Evolutionary conservation across 768 basidiomycete species (phyloP), one percentile per base, ranked within the genome.

Genomic region (Pleurotus sapidus): DNA sequence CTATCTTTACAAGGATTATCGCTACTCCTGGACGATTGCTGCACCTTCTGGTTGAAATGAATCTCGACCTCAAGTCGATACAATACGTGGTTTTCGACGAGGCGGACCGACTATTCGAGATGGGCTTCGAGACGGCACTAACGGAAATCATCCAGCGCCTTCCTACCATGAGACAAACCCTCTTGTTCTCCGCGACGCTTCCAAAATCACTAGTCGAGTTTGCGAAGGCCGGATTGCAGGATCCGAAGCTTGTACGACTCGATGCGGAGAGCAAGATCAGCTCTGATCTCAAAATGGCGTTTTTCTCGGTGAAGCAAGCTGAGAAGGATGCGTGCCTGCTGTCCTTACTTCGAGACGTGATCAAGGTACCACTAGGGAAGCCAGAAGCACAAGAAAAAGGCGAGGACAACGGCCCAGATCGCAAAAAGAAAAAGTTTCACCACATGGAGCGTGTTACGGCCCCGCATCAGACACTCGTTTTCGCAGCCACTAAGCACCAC

Each of bases 21-120:
- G 96, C 97, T 20, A 99, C 97, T 9, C 97, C 97, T 15, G 97
- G 97, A 59, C 94, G 97, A 61, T 78, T 99, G 34, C 84, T 99
- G n/a, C 97, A 99, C 74, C 81, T 99, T 20, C 81, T 91, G 51
- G 91, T 98, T 49, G 97, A 99, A 74, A 98, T 98, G 96, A 91
- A 90, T 60, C 75, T 97, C 49, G 93, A 96, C 67, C 77, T 99
- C 24, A 85, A 89, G 50, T 87, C 90, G 0, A 78, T 95, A 4
- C 87, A 95, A 72, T 93, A 91, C 59, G 85, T 95, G 59, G 91
- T 98, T 20, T 98, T 98, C 65, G 97, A 99, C 67, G 97, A 99
- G 73, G 97, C 97, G 0, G 97, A 99, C 71, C 89, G 97, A 34
- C 84, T 99, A 9, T 99, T 99, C 71, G 97, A 99, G 68, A 92